Evolutionary conservation across 305 asterid species (phyloP), one percentile per base, ranked within the genome.

Genomic region (Striga hermonthica): DNA sequence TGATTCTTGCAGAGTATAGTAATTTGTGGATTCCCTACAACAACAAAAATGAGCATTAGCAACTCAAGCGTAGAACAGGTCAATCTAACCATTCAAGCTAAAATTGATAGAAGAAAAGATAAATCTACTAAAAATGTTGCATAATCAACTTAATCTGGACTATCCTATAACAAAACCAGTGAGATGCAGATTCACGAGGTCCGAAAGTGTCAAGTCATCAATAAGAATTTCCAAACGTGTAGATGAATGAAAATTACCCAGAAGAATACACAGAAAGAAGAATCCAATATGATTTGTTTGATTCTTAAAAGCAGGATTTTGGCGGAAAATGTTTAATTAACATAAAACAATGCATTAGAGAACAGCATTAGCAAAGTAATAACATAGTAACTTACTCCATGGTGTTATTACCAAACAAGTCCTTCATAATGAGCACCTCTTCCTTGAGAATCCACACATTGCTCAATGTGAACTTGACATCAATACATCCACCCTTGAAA

Each of bases 371-470:
- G 66, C 40, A 58, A 60, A 55, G 50, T 16, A 54, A 10, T 38
- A 65, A 35, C 44, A 54, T 43, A 43, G 72, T 41, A 66, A 77
- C 90, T 84, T 85, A 89, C 98, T 78, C 82, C 8, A 71, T 72
- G 37, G 37, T 62, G 70, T 76, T 76, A 66, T 75, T 60, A 69
- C 57, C 36, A 72, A 68, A 78, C 73, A 89, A 70, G 68, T 80
- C 83, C 68, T 82, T 86, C 87, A 82, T 76, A 60, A 86, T 68
- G 70, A 93, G 82, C 64, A 83, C 84, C 62, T 80, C 86, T 77
- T 88, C 95, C 71, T 84, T 84, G 62, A 93, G 95, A 73, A 90
- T 79, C 95, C 94, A 93, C 70, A 90, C 81, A 74, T 82, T 78
- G 76, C 80, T 74, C 12, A 81, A 79, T 59, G 87, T 71, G 74